Conservation (phyloP, 2,329 filamentous ascomycete genomes). For the Pseudogymnoascus sp. region DNA sequence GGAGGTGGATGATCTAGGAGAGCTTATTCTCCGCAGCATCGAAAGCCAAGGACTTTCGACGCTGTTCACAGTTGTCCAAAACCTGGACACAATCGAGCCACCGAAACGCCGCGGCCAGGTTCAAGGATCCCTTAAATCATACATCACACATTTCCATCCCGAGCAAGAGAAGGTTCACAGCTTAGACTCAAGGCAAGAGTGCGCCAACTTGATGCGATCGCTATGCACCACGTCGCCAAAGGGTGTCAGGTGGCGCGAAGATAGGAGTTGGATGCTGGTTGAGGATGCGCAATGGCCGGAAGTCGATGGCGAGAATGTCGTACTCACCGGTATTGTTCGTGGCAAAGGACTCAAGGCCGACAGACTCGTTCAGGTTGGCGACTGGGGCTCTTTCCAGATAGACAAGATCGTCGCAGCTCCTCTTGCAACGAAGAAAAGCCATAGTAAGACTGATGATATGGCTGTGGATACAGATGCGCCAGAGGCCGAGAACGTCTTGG, state of each 20-base stretch:
- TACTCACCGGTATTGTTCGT: slow-evolving; percentile 77
- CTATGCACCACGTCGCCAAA: slow-evolving; percentile 89
- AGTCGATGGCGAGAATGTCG: slow-evolving; percentile 51
- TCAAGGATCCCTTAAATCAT: slow-evolving; percentile 77
- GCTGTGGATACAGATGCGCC: slow-evolving; percentile 48
- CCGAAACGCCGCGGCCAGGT: slow-evolving; percentile 71
- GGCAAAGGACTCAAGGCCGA: slow-evolving; percentile 85
- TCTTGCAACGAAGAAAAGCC: slow-evolving; percentile 49
- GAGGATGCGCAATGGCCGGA: slow-evolving; percentile 70
- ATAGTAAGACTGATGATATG: slow-evolving; percentile 57
- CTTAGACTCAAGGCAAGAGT: slow-evolving; percentile 82
- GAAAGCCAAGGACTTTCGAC: slow-evolving; percentile 94
- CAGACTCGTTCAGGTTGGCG: slow-evolving; percentile 79
- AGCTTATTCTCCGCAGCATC: slow-evolving; percentile 75
- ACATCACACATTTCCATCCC: slow-evolving; percentile 90
- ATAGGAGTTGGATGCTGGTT: slow-evolving; percentile 89
- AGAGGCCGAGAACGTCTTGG: slow-evolving; percentile 50
- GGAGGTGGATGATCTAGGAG: slow-evolving; percentile 77
- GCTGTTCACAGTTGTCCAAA: slow-evolving; percentile 76
- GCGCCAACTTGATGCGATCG: slow-evolving; percentile 80
- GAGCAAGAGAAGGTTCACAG: slow-evolving; percentile 85
- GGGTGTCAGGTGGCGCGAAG: slow-evolving; percentile 90
- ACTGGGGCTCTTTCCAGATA: slow-evolving; percentile 91
- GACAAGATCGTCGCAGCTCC: slow-evolving; percentile 78
- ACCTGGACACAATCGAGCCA: slow-evolving; percentile 68